These are phyloP conservation scores for Hansenula sp. DNA, from an alignment of 1,139 yeast species.

Conservation along the genomic window DNA sequence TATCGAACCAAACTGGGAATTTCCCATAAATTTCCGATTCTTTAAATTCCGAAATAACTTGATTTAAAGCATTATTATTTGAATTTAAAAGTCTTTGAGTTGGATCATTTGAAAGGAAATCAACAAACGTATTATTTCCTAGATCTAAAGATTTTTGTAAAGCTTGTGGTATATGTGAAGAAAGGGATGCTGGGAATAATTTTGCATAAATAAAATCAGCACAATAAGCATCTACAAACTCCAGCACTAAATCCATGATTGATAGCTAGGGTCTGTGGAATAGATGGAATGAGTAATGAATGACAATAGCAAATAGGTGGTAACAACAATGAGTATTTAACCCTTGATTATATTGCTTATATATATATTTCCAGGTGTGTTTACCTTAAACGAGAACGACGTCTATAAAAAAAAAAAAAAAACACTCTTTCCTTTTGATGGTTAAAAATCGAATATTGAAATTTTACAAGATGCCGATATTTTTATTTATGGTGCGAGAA, in stretches of 20 bases:
- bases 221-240: constrained; percentile 62
- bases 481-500: no score
- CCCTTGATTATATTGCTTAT: no score
- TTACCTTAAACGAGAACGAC: not conserved
- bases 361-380: constrained; percentile 1
- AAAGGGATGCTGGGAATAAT: constrained; percentile 44
- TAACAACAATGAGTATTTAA: no score
- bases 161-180: constrained; percentile 30
- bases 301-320: no score
- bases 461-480: no score
- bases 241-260: constrained; percentile 87
- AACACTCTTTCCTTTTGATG: no score
- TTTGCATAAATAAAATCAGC: constrained; percentile 72
- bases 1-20: constrained; percentile 42
- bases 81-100: constrained; percentile 8
- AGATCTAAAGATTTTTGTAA: constrained; percentile 26
- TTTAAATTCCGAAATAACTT: not conserved
- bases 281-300: no score
- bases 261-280: not conserved
- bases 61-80: not conserved
- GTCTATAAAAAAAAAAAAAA: no score
- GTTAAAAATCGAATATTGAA: no score
- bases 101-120: constrained; percentile 2
- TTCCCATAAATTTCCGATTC: constrained; percentile 39
- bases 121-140: constrained; percentile 12